Base-by-base conservation (phyloP, 2,329 filamentous ascomycete genomes). In the Sclerotinia borealis region DNA sequence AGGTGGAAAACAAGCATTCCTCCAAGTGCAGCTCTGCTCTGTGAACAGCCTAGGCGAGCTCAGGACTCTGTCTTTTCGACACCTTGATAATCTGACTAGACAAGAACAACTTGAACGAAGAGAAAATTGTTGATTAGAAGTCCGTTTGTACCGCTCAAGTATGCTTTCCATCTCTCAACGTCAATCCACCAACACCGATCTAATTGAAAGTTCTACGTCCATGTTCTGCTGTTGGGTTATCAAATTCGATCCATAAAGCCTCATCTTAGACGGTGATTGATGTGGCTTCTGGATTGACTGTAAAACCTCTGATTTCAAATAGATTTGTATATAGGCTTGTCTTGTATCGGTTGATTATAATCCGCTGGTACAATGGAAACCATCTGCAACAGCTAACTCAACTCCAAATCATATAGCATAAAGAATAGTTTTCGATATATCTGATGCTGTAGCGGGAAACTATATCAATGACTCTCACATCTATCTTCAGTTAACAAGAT, bases 81-180 rank as follows among this genome's bases (percentile, higher is more conserved):
- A 66, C 68, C 36, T 39, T 64, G 31, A 64, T 50, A 36, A 69
- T 60, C 5, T 41, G 29, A 6, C 68, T 68, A 66, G 9, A 69
- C 68, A 25, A 70, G 64, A 27, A 71, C 66, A 8, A 68, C 45
- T 19, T 67, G 51, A 13, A 65, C 64, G 6, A 65, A 62, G 5
- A 69, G 45, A 2, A 72, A 61, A 47, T 68, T 71, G 50, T 70
- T 70, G 29, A 70, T 67, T 2, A 65, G 66, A 6, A 71, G 59
- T 4, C 71, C 69, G 22, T 71, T 64, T 9, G 59, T 43, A 0
- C 82, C 81, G 31, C 78, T 80, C 19, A 88, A 74, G 72, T 81
- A 80, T 1, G 85, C 84, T 68, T 83, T 6, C 69, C 68, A 2
- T 69, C 68, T 17, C 69, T 68, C 15, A 71, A 61, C 4, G 65